Percentiles rank a stretch among this genome's conserved stretches.
Evolutionary conservation across 805 yeast species (phyloP).

Genomic region (Suhomyces canberraensis): DNA sequence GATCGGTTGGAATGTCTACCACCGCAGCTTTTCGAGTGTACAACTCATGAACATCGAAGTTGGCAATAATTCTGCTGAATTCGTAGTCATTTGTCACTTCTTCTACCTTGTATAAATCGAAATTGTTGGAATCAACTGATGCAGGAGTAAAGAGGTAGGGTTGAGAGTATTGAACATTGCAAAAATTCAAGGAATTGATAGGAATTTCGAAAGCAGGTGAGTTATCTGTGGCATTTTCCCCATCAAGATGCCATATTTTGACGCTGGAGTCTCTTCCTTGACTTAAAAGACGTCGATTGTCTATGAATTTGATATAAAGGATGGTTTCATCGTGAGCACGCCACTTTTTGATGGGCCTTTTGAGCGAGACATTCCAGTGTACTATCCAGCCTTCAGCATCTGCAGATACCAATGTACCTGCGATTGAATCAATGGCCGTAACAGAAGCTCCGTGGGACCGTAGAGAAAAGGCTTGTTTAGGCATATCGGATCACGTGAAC

Average conservation of each 20-base stretch:
- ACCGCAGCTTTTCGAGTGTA: slow-evolving; percentile 18
- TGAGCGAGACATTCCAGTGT: slow-evolving; percentile 60
- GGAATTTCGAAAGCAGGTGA: slow-evolving; percentile 49
- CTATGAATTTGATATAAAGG: slow-evolving; percentile 40
- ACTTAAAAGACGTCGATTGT: slow-evolving; percentile 11
- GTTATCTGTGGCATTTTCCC: slow-evolving; percentile 9
- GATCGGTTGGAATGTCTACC: not conserved
- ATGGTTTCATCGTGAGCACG: slow-evolving; percentile 54
- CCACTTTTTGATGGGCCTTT: slow-evolving; percentile 58
- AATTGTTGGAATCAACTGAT: slow-evolving; percentile 56
- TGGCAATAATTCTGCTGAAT: slow-evolving; percentile 7
- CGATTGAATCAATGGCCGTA: slow-evolving; percentile 10
- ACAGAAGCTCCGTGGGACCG: slow-evolving; percentile 20
- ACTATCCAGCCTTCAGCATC: slow-evolving; percentile 63
- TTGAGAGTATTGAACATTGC: slow-evolving; percentile 50
- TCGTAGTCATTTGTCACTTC: slow-evolving; percentile 7
- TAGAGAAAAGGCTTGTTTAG: slow-evolving; percentile 16
- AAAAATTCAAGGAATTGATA: slow-evolving; percentile 70
- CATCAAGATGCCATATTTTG: slow-evolving; percentile 9
- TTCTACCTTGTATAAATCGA: slow-evolving; percentile 55
- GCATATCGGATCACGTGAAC: no score
- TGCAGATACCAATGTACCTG: slow-evolving; percentile 39
- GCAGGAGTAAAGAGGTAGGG: slow-evolving; percentile 54
- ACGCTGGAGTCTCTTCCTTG: slow-evolving; percentile 12
- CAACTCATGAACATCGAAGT: slow-evolving; percentile 24